These are phyloP conservation scores for Colletotrichum noveboracense DNA, from an alignment of 2,329 filamentous ascomycete genomes.

Conservation along the genomic window DNA sequence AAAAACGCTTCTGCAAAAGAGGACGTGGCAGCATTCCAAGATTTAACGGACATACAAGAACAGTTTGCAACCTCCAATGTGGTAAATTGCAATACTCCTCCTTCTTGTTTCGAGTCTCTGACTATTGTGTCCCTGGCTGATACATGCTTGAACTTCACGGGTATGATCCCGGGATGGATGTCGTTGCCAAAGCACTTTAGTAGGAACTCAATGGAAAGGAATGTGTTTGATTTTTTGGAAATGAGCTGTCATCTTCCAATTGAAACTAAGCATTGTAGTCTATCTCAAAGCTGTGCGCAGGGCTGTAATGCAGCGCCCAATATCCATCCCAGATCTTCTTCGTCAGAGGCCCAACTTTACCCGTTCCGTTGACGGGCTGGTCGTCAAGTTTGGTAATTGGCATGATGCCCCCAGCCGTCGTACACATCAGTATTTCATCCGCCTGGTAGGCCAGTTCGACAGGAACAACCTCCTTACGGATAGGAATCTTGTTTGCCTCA, in stretches of 20 bases:
- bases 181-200: background rate
- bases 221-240: background rate
- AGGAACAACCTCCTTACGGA: constrained; percentile 46
- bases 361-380: constrained; percentile 38
- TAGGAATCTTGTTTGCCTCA: constrained; percentile 32
- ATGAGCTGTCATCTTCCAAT: background rate
- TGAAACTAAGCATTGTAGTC: constrained; percentile 26
- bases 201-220: background rate
- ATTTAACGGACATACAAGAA: background rate
- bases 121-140: background rate
- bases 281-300: constrained; percentile 37
- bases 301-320: constrained; percentile 52
- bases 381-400: constrained; percentile 53
- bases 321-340: constrained; percentile 55
- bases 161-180: background rate
- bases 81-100: background rate
- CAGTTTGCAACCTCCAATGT: background rate
- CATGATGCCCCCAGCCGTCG: constrained; percentile 60
- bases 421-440: constrained; percentile 59
- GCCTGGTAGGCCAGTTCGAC: constrained; percentile 43
- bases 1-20: background rate
- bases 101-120: background rate
- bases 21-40: background rate
- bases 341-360: constrained; percentile 50
- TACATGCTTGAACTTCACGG: background rate